Conservation (phyloP, 306 rosid species). For the Sophora flavescens region DNA sequence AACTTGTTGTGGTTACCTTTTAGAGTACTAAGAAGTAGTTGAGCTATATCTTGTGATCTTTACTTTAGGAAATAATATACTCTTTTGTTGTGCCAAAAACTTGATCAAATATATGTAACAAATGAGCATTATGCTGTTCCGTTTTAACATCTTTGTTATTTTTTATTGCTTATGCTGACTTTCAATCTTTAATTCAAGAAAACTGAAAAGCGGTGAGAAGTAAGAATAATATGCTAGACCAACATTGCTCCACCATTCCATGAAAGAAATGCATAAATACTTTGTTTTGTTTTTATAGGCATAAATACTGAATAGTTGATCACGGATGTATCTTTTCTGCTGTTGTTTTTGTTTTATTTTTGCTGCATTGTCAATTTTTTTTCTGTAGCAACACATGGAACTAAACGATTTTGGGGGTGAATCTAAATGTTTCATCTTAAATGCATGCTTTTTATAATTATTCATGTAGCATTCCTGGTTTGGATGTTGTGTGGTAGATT, state of each 20-base stretch:
- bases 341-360: neutral
- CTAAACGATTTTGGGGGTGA: neutral
- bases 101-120: constrained; percentile 23
- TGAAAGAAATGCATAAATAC: constrained; percentile 13
- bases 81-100: constrained; percentile 11
- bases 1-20: constrained; percentile 36
- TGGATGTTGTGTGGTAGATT: neutral
- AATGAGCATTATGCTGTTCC: constrained; percentile 14
- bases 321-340: neutral
- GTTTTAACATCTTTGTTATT: neutral
- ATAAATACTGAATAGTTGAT: constrained; percentile 47
- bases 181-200: constrained; percentile 1
- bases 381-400: neutral
- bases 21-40: constrained; percentile 30
- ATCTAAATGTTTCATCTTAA: neutral
- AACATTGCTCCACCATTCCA: neutral
- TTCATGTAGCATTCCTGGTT: neutral
- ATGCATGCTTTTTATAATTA: neutral
- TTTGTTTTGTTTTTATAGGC: too few species aligned
- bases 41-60: constrained; percentile 35
- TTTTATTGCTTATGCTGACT: neutral
- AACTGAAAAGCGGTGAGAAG: neutral
- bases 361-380: neutral
- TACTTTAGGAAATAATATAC: constrained; percentile 41
- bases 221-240: neutral